Evolutionary conservation across 164 flowering plant genomes (phyloP).

Genomic region (Umbellularia californica): DNA sequence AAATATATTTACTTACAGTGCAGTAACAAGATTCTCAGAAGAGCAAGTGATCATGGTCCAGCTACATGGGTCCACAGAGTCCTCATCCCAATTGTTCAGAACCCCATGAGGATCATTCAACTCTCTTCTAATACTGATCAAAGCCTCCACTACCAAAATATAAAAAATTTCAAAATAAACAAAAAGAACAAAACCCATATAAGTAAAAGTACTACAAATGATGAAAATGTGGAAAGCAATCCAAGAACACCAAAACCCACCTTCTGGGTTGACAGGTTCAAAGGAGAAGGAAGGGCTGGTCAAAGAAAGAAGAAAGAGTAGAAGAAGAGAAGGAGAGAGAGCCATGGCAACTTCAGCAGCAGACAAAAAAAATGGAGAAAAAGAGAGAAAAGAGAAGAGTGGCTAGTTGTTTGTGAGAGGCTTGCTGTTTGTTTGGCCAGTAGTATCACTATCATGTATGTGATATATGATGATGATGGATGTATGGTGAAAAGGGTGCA

Average conservation of each 20-base stretch:
- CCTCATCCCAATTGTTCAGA: slow-evolving; percentile 87
- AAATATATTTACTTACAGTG: slow-evolving; percentile 41
- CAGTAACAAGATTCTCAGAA: slow-evolving; percentile 68
- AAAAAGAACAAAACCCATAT: slow-evolving; percentile 6
- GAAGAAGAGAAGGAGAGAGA: slow-evolving; percentile 12
- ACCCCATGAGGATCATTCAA: slow-evolving; percentile 79
- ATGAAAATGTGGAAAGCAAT: slow-evolving; percentile 4
- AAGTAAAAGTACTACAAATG: not conserved
- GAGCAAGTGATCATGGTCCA: slow-evolving; percentile 97
- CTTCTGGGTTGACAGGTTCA: slow-evolving; percentile 81
- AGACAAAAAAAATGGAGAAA: not conserved
- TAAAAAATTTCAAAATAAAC: slow-evolving; percentile 1
- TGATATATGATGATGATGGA: slow-evolving; percentile 2
- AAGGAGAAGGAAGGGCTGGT: slow-evolving; percentile 33
- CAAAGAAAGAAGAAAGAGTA: slow-evolving; percentile 18
- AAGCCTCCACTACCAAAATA: slow-evolving; percentile 53
- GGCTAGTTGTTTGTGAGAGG: too few species aligned
- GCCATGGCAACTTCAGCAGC: slow-evolving; percentile 25
- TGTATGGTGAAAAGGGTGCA: not conserved
- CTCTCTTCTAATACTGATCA: slow-evolving; percentile 49
- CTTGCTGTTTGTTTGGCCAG: not conserved
- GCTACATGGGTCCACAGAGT: slow-evolving; percentile 95
- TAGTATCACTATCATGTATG: not conserved
- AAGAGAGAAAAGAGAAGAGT: not conserved
- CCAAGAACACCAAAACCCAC: slow-evolving; percentile 25